These are phyloP conservation scores for Zalaria obscura DNA, from an alignment of 2,329 filamentous ascomycete genomes.

Conservation along the genomic window DNA sequence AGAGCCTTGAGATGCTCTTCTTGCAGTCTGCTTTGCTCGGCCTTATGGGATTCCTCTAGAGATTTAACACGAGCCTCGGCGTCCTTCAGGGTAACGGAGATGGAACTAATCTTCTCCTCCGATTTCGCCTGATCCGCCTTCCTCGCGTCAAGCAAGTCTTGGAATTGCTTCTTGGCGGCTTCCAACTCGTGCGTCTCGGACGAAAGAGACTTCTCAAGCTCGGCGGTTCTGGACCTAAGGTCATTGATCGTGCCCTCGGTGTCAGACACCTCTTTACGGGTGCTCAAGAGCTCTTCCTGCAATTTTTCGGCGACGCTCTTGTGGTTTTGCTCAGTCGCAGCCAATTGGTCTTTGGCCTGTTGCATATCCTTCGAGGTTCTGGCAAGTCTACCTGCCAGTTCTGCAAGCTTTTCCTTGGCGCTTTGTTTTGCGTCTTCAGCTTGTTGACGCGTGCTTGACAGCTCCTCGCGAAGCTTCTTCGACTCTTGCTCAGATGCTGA, in stretches of 20 bases:
- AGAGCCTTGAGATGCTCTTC: too few relatives aligned
- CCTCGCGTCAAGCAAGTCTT: background rate
- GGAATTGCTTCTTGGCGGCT: background rate
- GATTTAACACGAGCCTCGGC: too few relatives aligned
- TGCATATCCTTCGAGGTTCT: constrained; percentile 4
- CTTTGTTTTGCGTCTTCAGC: constrained; percentile 5
- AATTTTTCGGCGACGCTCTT: background rate
- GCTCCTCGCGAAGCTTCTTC: constrained; percentile 3
- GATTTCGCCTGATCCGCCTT: background rate
- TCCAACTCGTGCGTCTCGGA: background rate
- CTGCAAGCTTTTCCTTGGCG: constrained; percentile 12
- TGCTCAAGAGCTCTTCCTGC: background rate
- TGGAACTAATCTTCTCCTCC: background rate
- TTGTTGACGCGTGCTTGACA: background rate
- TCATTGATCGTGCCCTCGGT: constrained; percentile 1
- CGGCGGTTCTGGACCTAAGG: background rate
- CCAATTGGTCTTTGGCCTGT: background rate
- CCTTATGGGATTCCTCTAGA: background rate
- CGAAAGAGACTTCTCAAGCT: constrained; percentile 2
- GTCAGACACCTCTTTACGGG: constrained; percentile 1
- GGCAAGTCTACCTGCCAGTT: constrained; percentile 11
- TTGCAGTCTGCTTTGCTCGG: background rate
- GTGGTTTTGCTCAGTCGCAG: background rate
- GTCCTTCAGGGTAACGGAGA: too few relatives aligned
- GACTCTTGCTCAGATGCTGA: constrained; percentile 1